Evolutionary conservation across 495 filamentous ascomycete species (phyloP).

Genomic region (Hyaloscypha bicolor): DNA sequence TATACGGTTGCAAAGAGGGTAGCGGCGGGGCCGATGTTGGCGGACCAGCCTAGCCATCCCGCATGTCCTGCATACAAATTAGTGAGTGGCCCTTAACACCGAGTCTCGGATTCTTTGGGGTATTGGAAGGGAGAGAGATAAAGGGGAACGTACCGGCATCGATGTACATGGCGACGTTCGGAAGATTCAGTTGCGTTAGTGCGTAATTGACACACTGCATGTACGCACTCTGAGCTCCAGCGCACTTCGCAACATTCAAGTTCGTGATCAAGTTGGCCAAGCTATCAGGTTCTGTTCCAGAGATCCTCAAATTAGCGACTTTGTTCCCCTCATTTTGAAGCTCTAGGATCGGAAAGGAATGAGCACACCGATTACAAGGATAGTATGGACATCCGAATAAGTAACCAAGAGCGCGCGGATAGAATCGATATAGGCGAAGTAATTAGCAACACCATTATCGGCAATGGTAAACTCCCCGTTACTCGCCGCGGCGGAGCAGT

Average conservation of each 20-base stretch:
- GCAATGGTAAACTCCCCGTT: constrained; percentile 68
- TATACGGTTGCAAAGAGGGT: constrained; percentile 68
- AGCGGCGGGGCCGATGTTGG: constrained; percentile 73
- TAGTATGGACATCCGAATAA: constrained; percentile 30
- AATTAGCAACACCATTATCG: constrained; percentile 62
- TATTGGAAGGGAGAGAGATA: not conserved
- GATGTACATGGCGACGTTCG: constrained; percentile 82
- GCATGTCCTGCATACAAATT: constrained; percentile 54
- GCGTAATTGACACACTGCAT: constrained; percentile 73
- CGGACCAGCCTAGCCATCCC: constrained; percentile 84
- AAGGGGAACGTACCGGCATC: constrained; percentile 50
- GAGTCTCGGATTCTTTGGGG: not conserved
- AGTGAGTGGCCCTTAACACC: not conserved
- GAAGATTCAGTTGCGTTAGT: constrained; percentile 67
- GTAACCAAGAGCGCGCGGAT: constrained; percentile 14
- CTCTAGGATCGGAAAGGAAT: not conserved
- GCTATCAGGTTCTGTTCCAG: constrained; percentile 64
- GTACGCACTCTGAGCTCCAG: constrained; percentile 65
- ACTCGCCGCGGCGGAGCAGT: constrained; percentile 75
- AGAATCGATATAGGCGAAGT: constrained; percentile 53
- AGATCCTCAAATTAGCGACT: not conserved
- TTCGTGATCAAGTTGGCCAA: constrained; percentile 84
- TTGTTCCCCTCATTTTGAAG: not conserved
- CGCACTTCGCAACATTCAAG: constrained; percentile 63
- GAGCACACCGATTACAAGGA: constrained; percentile 28